These are phyloP conservation scores for Dioszegia hungarica DNA, from an alignment of 768 basidiomycete genomes.

Conservation along the genomic window DNA sequence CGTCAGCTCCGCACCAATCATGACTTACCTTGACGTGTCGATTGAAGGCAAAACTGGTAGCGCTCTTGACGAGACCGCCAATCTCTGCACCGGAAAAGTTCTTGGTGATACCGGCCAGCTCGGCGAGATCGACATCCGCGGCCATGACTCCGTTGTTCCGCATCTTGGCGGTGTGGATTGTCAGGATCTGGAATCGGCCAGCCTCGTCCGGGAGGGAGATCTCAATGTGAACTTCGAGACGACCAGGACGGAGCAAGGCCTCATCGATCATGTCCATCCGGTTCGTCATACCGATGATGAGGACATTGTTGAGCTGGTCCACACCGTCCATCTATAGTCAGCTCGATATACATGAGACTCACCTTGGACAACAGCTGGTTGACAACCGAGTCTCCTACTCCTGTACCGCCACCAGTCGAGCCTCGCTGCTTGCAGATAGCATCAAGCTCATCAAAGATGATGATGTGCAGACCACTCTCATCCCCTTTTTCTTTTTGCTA, in stretches of 20 bases:
- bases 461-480: constrained; percentile 95
- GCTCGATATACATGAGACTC: constrained; percentile 12
- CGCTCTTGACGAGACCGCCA: constrained; percentile 91
- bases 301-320: constrained; percentile 95
- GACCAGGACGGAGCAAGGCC: constrained; percentile 90
- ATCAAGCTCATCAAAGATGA: constrained; percentile 98
- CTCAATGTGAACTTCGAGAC: constrained; percentile 99
- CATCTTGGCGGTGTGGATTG: constrained; percentile 94
- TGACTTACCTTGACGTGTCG: constrained; percentile 76
- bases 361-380: constrained; percentile 98
- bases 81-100: constrained; percentile 99
- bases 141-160: constrained; percentile 86
- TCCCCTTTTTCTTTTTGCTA: constrained; percentile 97
- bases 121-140: constrained; percentile 71
- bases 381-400: constrained; percentile 97
- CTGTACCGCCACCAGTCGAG: constrained; percentile 80
- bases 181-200: constrained; percentile 87
- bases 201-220: constrained; percentile 93
- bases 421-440: constrained; percentile 99
- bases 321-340: constrained; percentile 89
- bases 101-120: constrained; percentile 80
- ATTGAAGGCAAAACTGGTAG: constrained; percentile 96
- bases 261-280: constrained; percentile 98
- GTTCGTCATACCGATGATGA: constrained; percentile 99
- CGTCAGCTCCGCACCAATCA: neutral